A percentile compares a stretch with the other conserved stretches of the same genome.
Conservation (phyloP, 805 yeast genomes). For the Wilhelminamyces savonicus region DNA sequence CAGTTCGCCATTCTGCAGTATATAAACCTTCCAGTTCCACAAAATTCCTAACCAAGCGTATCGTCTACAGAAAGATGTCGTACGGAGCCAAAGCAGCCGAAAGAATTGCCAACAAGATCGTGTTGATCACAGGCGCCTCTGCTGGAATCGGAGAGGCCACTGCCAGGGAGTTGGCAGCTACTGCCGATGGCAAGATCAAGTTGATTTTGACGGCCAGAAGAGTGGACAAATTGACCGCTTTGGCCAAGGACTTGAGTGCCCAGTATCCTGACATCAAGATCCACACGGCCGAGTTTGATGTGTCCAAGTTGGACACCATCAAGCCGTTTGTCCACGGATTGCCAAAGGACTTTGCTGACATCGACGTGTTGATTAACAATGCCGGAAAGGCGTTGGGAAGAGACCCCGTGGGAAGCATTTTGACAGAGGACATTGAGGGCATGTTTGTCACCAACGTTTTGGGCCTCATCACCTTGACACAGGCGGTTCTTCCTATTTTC, state of each 20-base stretch:
- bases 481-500: conserved; percentile 67
- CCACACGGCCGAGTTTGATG: conserved; percentile 52
- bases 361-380: conserved; percentile 65
- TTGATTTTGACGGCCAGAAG: conserved; percentile 78
- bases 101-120: conserved; percentile 71
- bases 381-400: conserved; percentile 77
- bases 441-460: conserved; percentile 86
- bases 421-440: conserved; percentile 54
- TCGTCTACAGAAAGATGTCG: conserved; percentile 41
- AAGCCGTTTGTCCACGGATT: conserved; percentile 45
- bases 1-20: too few relatives aligned
- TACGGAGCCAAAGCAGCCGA: conserved; percentile 71
- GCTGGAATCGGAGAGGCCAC: conserved; percentile 94
- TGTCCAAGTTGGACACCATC: conserved; percentile 33
- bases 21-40: too few relatives aligned
- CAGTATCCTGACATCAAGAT: conserved; percentile 47
- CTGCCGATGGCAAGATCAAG: conserved; percentile 64
- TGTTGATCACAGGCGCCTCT: conserved; percentile 93
- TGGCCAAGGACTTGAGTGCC: conserved; percentile 40
- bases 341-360: conserved; percentile 55
- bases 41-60: neutral
- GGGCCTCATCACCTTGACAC: conserved; percentile 80
- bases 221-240: conserved; percentile 47
- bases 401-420: conserved; percentile 68
- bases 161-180: conserved; percentile 77